Percentiles rank a stretch among this genome's conserved stretches.
These are phyloP conservation scores for Hypsizygus marmoreus DNA, from an alignment of 768 basidiomycete genomes.

Conservation along the genomic window DNA sequence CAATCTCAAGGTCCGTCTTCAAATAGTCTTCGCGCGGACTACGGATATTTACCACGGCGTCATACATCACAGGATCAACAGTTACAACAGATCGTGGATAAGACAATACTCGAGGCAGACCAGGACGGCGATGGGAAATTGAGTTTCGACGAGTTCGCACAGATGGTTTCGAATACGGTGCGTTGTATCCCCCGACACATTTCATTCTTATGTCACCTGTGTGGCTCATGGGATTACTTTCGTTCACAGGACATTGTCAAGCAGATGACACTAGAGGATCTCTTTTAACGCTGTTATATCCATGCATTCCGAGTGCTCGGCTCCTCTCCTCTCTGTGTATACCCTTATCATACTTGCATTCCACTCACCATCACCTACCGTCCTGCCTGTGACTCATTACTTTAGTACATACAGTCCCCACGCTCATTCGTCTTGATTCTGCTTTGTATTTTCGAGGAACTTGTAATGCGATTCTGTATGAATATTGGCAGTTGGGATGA, in stretches of 20 bases:
- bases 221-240: not conserved
- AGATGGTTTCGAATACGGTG: conserved; percentile 96
- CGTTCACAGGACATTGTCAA: conserved; percentile 89
- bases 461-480: conserved; percentile 13
- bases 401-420: too few species aligned
- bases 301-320: too few species aligned
- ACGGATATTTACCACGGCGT: conserved; percentile 8
- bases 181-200: conserved; percentile 24
- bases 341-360: conserved; percentile 6
- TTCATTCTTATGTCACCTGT: not conserved
- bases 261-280: conserved; percentile 96
- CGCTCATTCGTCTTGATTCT: conserved; percentile 2
- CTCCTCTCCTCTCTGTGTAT: conserved; percentile 1
- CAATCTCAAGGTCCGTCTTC: conserved; percentile 79
- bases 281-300: conserved; percentile 57
- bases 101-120: conserved; percentile 99
- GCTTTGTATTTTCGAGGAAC: conserved; percentile 1
- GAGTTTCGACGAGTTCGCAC: conserved; percentile 94
- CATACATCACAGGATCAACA: conserved; percentile 78
- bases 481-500: too few species aligned
- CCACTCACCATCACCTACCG: too few species aligned
- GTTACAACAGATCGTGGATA: conserved; percentile 98
- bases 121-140: conserved; percentile 97
- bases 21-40: conserved; percentile 13
- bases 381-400: conserved; percentile 2